These are phyloP conservation scores for Dryadomyces quercivorus DNA, from an alignment of 2,329 filamentous ascomycete species.

Conservation along the genomic window DNA sequence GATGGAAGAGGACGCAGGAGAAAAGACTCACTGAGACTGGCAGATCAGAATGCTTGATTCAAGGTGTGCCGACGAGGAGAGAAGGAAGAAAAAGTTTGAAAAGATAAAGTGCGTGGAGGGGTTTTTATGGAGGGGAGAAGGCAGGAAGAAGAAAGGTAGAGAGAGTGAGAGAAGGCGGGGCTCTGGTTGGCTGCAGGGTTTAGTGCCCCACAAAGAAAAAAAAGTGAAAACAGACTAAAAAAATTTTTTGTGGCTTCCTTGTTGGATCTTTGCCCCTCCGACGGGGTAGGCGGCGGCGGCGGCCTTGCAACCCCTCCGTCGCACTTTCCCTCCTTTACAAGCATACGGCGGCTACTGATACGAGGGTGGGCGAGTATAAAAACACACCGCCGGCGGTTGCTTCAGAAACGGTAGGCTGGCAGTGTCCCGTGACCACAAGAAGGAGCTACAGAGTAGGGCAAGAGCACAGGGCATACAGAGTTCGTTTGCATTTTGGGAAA, in stretches of 20 bases:
- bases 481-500: too few species aligned
- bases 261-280: not conserved
- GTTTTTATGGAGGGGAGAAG: constrained; percentile 12
- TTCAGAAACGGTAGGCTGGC: too few species aligned
- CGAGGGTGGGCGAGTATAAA: too few species aligned
- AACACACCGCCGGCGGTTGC: too few species aligned
- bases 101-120: constrained; percentile 11
- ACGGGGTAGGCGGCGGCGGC: not conserved
- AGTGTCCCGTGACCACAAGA: too few species aligned
- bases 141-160: constrained; percentile 4
- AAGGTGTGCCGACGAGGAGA: constrained; percentile 25
- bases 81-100: constrained; percentile 15
- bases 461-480: too few species aligned
- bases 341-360: too few species aligned
- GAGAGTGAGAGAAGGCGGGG: constrained; percentile 5
- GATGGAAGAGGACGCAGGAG: not conserved
- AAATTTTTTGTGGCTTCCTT: constrained; percentile 4
- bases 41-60: constrained; percentile 27
- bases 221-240: constrained; percentile 10
- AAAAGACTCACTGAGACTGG: constrained; percentile 14
- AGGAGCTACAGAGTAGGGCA: too few species aligned
- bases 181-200: constrained; percentile 14
- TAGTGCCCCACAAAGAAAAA: constrained; percentile 10
- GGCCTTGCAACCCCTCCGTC: not conserved
- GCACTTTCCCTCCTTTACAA: not conserved